Percentiles rank a stretch among this genome's conserved stretches.
phyloP scores from a whole-genome alignment of 2,329 filamentous ascomycete species.

The Hypoxylon sp. region DNA sequence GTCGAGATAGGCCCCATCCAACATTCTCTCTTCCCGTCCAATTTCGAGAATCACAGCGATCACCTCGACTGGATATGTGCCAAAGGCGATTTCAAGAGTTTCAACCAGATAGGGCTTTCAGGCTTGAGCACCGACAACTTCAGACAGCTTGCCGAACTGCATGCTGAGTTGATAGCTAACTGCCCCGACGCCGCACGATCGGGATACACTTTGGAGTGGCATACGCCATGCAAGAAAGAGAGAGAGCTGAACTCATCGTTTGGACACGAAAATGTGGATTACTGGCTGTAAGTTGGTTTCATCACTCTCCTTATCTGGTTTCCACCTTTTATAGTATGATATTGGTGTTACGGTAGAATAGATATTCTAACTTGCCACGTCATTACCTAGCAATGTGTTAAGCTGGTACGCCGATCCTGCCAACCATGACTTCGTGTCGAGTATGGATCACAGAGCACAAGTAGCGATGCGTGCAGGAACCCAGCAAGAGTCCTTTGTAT shows the following conservation, averaged over 20 bases:
- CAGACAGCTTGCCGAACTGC: background rate
- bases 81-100: slow-evolving; percentile 48
- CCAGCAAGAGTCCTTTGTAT: background rate
- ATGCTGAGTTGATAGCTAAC: background rate
- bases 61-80: slow-evolving; percentile 45
- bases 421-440: background rate
- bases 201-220: slow-evolving; percentile 1
- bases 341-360: background rate
- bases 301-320: background rate
- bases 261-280: background rate
- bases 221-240: background rate
- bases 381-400: background rate
- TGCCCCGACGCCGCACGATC: background rate
- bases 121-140: background rate
- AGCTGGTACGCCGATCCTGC: background rate
- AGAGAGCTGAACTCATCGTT: background rate
- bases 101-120: background rate
- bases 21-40: slow-evolving; percentile 43
- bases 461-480: background rate
- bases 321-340: background rate
- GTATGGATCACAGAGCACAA: background rate
- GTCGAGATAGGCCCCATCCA: slow-evolving; percentile 46
- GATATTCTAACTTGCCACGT: background rate
- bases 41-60: slow-evolving; percentile 48
- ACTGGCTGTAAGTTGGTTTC: background rate